phyloP scores from a whole-genome alignment of 768 basidiomycete species.

The Leccinum incarnatum region DNA sequence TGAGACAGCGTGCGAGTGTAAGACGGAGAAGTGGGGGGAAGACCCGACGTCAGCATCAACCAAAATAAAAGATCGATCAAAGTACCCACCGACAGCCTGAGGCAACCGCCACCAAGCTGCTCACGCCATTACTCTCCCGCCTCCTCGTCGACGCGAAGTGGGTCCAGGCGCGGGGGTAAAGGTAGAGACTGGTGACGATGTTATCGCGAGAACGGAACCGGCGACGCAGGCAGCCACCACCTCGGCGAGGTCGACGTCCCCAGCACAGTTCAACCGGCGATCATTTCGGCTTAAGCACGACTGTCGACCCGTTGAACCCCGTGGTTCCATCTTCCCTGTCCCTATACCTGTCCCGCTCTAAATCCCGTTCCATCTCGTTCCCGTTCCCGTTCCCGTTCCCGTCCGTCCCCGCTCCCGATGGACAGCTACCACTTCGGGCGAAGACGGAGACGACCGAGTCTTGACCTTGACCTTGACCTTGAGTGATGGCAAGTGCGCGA shows the following conservation, averaged over 20 bases:
- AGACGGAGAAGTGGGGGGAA: neutral
- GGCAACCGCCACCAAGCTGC: constrained; percentile 62
- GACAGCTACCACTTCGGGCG: neutral
- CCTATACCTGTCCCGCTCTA: too few species aligned
- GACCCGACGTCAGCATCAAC: neutral
- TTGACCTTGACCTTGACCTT: neutral
- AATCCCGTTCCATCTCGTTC: too few species aligned
- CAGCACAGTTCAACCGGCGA: too few species aligned
- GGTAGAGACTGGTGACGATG: neutral
- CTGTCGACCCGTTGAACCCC: neutral
- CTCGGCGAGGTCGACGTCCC: too few species aligned
- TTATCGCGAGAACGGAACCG: neutral
- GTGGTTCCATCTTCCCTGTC: neutral
- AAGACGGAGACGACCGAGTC: neutral
- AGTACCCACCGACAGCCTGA: constrained; percentile 49
- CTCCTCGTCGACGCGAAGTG: neutral
- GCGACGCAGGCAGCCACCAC: too few species aligned
- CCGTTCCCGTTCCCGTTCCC: too few species aligned
- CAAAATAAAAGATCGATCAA: neutral
- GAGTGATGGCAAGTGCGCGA: neutral
- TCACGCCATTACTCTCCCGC: constrained; percentile 28
- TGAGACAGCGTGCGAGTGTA: neutral
- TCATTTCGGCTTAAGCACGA: constrained; percentile 24
- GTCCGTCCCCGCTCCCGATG: neutral
- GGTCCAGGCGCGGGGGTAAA: neutral